A percentile compares a stretch with the other conserved stretches of the same genome.
These are phyloP conservation scores for Hippophae gyantsensis DNA, from an alignment of 306 rosid species.

Conservation along the genomic window DNA sequence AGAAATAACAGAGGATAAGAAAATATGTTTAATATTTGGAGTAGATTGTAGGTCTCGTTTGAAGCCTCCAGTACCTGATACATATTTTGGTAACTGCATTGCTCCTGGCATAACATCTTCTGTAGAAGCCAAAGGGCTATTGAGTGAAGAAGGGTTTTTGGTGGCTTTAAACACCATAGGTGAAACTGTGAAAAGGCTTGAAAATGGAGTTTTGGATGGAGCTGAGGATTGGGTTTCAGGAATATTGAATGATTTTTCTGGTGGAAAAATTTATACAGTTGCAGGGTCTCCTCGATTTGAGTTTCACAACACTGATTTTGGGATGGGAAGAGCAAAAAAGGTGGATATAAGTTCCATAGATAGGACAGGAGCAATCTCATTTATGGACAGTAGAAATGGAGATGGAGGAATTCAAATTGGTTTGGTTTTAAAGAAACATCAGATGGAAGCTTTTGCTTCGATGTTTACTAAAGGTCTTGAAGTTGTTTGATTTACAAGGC, in stretches of 20 bases:
- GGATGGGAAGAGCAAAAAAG: conserved; percentile 43
- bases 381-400: conserved; percentile 19
- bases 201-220: conserved; percentile 7
- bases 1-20: conserved; percentile 1
- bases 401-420: conserved; percentile 27
- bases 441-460: conserved; percentile 20
- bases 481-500: too few species aligned
- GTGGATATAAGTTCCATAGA: conserved; percentile 25
- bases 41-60: conserved; percentile 20
- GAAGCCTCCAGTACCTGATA: conserved; percentile 7
- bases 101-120: background rate
- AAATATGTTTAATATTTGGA: background rate
- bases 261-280: background rate
- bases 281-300: conserved; percentile 33
- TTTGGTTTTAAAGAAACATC: conserved; percentile 1
- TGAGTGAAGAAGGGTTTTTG: conserved; percentile 21
- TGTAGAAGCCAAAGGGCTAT: conserved; percentile 4
- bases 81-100: conserved; percentile 20
- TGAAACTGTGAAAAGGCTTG: conserved; percentile 12
- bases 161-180: conserved; percentile 17
- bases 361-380: conserved; percentile 12
- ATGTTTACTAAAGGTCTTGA: conserved; percentile 15
- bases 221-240: conserved; percentile 15
- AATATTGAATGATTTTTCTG: background rate
- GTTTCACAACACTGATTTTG: conserved; percentile 31